Evolutionary conservation across 768 basidiomycete genomes (phyloP).

Genomic region (Termitomyces sp.): DNA sequence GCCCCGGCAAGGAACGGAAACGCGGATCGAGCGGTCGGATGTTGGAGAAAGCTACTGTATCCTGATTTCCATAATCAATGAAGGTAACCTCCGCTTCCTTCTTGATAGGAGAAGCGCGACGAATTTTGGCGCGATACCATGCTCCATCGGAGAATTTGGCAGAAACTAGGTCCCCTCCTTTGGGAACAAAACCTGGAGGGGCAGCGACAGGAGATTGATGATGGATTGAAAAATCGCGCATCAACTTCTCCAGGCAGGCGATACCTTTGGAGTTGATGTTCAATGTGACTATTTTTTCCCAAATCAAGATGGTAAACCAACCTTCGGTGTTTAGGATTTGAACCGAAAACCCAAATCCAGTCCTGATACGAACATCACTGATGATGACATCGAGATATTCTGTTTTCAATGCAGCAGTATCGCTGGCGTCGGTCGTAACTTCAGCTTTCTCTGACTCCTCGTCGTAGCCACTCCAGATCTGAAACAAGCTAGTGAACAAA

Average conservation of each 20-base stretch:
- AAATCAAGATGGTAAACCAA: constrained; percentile 20
- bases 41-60: constrained; percentile 74
- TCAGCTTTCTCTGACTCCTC: constrained; percentile 61
- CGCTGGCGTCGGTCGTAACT: constrained; percentile 35
- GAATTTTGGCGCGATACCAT: constrained; percentile 96
- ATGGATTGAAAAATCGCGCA: constrained; percentile 88
- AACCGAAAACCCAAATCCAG: constrained; percentile 84
- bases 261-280: constrained; percentile 51
- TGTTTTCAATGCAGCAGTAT: constrained; percentile 54
- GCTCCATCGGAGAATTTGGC: constrained; percentile 91
- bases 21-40: constrained; percentile 86
- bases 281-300: not conserved
- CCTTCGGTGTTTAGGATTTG: constrained; percentile 92
- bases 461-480: constrained; percentile 89
- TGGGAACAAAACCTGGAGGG: constrained; percentile 71
- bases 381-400: constrained; percentile 93
- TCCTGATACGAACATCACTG: constrained; percentile 72
- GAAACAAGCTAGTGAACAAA: constrained; percentile 2
- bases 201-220: constrained; percentile 60
- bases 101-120: constrained; percentile 79
- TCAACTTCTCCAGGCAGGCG: constrained; percentile 85
- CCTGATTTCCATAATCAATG: constrained; percentile 95
- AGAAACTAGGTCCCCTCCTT: constrained; percentile 84
- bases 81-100: constrained; percentile 94
- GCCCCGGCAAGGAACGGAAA: constrained; percentile 86